A percentile compares a stretch with the other conserved stretches of the same genome.
Conservation (phyloP, 495 filamentous ascomycete genomes). For the Saxophila tyrrhenica region DNA sequence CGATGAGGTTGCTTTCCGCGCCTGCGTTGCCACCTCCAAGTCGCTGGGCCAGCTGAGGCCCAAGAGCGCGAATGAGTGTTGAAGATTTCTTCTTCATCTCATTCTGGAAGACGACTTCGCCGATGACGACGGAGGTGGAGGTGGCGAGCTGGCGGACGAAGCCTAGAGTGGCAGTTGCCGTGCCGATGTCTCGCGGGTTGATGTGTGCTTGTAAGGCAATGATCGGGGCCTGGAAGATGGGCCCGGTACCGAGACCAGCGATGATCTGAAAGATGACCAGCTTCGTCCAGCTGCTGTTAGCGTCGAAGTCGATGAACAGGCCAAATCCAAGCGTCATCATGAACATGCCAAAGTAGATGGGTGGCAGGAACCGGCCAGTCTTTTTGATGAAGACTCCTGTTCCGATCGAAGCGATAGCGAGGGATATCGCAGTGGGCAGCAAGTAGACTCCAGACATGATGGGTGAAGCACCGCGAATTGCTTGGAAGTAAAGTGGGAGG, state of each 20-base stretch:
- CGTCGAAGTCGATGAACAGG: slow-evolving; percentile 48
- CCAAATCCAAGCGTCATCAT: slow-evolving; percentile 55
- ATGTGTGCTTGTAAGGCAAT: slow-evolving; percentile 69
- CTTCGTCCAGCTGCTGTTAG: slow-evolving; percentile 42
- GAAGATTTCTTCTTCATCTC: slow-evolving; percentile 27
- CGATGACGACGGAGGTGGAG: slow-evolving; percentile 62
- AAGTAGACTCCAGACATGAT: slow-evolving; percentile 71
- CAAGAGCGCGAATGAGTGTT: slow-evolving; percentile 18
- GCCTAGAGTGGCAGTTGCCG: slow-evolving; percentile 63
- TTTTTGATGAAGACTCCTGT: slow-evolving; percentile 65
- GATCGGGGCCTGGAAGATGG: slow-evolving; percentile 63
- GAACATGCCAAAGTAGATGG: slow-evolving; percentile 45
- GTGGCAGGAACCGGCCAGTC: slow-evolving; percentile 45
- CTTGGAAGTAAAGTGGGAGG: slow-evolving; percentile 54
- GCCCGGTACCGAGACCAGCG: slow-evolving; percentile 54
- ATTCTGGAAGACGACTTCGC: slow-evolving; percentile 72
- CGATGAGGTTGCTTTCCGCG: slow-evolving; percentile 34
- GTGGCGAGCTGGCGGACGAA: slow-evolving; percentile 66
- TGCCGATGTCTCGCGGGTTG: slow-evolving; percentile 56
- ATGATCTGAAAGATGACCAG: slow-evolving; percentile 54
- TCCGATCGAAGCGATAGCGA: slow-evolving; percentile 52
- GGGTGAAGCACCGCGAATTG: slow-evolving; percentile 57
- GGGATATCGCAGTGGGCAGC: slow-evolving; percentile 58
- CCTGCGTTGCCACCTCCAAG: slow-evolving; percentile 35
- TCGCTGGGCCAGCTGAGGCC: slow-evolving; percentile 23